phyloP scores from a whole-genome alignment of 805 yeast species.

The Candida xyloterini region DNA sequence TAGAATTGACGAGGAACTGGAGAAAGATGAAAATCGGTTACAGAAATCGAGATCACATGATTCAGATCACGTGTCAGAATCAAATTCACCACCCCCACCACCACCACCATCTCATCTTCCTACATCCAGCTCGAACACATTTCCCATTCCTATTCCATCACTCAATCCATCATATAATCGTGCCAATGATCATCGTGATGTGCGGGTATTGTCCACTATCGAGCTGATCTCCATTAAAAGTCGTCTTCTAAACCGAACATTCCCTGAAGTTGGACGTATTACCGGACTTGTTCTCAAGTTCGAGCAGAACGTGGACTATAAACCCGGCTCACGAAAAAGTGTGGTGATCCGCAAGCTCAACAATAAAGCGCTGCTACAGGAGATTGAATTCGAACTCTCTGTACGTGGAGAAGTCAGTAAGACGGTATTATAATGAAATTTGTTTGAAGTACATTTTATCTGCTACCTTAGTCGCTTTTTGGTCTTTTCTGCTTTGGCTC shows the following conservation, averaged over 20 bases:
- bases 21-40: not conserved
- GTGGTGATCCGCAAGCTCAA: constrained; percentile 14
- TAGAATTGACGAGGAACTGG: constrained; percentile 10
- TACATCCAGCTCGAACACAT: not conserved
- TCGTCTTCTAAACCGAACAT: constrained; percentile 11
- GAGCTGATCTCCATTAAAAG: constrained; percentile 22
- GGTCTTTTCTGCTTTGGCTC: constrained; percentile 30
- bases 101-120: not conserved
- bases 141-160: constrained; percentile 15
- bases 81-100: not conserved
- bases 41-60: constrained; percentile 1
- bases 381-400: constrained; percentile 15
- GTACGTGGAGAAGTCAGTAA: constrained; percentile 16
- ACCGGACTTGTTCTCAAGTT: constrained; percentile 18
- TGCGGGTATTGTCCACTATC: constrained; percentile 13
- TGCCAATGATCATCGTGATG: constrained; percentile 13
- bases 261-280: constrained; percentile 21
- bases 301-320: constrained; percentile 17
- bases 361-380: constrained; percentile 15
- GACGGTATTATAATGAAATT: constrained; percentile 4
- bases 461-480: constrained; percentile 15
- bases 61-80: not conserved
- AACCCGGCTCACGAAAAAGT: constrained; percentile 7
- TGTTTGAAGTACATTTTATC: constrained; percentile 1
- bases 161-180: constrained; percentile 14